Evolutionary conservation across 495 filamentous ascomycete genomes (phyloP).

Genomic region (Clohesyomyces aquaticus): DNA sequence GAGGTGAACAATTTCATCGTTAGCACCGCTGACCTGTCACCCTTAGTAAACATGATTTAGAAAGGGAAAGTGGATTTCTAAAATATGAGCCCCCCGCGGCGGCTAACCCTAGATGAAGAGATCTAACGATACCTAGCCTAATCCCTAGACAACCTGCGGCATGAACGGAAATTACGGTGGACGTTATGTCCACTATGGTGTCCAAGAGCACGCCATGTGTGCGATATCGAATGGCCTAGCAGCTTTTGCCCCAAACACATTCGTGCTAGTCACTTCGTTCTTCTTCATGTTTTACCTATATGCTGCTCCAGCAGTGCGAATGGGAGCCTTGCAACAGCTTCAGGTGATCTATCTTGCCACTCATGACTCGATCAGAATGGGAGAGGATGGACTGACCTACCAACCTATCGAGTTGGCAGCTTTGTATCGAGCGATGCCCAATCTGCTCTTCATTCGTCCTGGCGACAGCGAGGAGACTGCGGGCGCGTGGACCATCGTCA

Average conservation of each 20-base stretch:
- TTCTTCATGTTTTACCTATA: constrained; percentile 68
- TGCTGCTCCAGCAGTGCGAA: constrained; percentile 62
- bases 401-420: constrained; percentile 63
- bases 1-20: constrained; percentile 58
- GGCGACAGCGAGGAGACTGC: constrained; percentile 61
- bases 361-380: constrained; percentile 63
- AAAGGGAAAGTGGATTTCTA: constrained; percentile 60
- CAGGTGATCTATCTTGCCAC: constrained; percentile 63
- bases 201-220: constrained; percentile 61
- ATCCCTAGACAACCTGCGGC: constrained; percentile 48
- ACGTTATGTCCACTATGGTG: constrained; percentile 58
- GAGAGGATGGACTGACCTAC: constrained; percentile 65
- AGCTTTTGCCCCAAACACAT: constrained; percentile 55
- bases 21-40: constrained; percentile 62
- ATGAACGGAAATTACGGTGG: constrained; percentile 57
- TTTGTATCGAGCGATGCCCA: constrained; percentile 64
- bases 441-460: constrained; percentile 62
- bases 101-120: background rate
- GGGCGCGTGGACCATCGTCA: constrained; percentile 56
- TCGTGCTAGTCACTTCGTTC: constrained; percentile 57
- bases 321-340: constrained; percentile 62
- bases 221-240: constrained; percentile 59
- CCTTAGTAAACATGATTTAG: constrained; percentile 62
- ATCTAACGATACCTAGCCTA: constrained; percentile 44
- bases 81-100: constrained; percentile 44